Conservation (phyloP, 768 basidiomycete species). For the Pleurotus eryngii region DNA sequence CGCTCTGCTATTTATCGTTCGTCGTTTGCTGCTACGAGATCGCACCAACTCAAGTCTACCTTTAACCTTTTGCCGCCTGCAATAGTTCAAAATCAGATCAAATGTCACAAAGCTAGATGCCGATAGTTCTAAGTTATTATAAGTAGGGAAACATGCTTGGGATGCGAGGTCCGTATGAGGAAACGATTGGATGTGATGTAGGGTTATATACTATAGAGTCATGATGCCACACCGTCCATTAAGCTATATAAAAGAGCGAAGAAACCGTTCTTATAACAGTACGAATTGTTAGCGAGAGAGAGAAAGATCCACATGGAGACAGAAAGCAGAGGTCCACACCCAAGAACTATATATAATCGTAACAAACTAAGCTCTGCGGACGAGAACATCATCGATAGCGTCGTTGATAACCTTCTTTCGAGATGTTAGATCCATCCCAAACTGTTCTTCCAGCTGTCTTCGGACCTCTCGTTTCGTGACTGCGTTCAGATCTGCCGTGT, state of each 20-base stretch:
- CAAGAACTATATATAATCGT: neutral
- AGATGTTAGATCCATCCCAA: conserved; percentile 70
- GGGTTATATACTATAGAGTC: conserved; percentile 12
- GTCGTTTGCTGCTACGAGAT: too few relatives aligned
- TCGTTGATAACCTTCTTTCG: conserved; percentile 75
- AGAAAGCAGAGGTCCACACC: conserved; percentile 10
- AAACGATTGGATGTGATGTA: conserved; percentile 11
- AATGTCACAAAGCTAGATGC: conserved; percentile 3
- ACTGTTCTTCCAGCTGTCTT: conserved; percentile 76
- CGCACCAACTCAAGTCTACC: too few relatives aligned
- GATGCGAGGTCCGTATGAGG: conserved; percentile 16
- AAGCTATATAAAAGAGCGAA: conserved; percentile 8
- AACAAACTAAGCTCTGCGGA: conserved; percentile 38
- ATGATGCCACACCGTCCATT: conserved; percentile 10
- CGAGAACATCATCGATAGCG: conserved; percentile 69
- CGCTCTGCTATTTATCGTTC: too few relatives aligned
- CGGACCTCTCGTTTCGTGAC: conserved; percentile 93
- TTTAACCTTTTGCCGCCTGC: too few relatives aligned
- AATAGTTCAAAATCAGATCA: neutral
- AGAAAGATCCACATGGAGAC: conserved; percentile 12
- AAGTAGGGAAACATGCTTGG: conserved; percentile 9
- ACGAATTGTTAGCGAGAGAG: conserved; percentile 7
- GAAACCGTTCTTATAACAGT: neutral
- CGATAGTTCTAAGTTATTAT: conserved; percentile 8
- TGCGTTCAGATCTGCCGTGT: conserved; percentile 78